Evolutionary conservation across 2,329 filamentous ascomycete species (phyloP).

Genomic region (Keithomyces neogunnii): DNA sequence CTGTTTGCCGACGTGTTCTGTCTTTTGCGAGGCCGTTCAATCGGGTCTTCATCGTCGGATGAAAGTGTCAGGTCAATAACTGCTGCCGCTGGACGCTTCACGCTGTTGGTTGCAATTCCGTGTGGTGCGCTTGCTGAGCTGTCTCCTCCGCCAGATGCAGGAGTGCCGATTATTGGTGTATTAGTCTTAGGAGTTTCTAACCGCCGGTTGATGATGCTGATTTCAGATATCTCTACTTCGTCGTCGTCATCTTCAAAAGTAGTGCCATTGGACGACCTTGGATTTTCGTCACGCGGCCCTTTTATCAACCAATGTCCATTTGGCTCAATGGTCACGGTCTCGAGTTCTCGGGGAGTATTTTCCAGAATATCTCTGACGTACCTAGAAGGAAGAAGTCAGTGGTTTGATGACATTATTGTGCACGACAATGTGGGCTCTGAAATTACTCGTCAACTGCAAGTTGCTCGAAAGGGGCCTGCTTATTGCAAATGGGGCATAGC

Average conservation of each 20-base stretch:
- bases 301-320: conserved; percentile 64
- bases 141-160: conserved; percentile 27
- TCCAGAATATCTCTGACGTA: conserved; percentile 83
- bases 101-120: conserved; percentile 25
- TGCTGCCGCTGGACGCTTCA: conserved; percentile 41
- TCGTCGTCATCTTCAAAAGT: conserved; percentile 34
- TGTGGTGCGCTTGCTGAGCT: conserved; percentile 27
- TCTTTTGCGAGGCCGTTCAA: conserved; percentile 39
- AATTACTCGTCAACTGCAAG: conserved; percentile 80
- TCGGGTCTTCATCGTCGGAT: conserved; percentile 42
- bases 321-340: conserved; percentile 86
- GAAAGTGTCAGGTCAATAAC: conserved; percentile 54
- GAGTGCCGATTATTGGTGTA: conserved; percentile 28
- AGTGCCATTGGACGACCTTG: conserved; percentile 18
- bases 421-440: neutral
- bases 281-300: conserved; percentile 21
- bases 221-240: conserved; percentile 39
- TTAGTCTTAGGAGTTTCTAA: conserved; percentile 28
- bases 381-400: conserved; percentile 28
- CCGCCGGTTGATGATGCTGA: conserved; percentile 26
- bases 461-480: conserved; percentile 68
- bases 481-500: conserved; percentile 92
- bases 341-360: conserved; percentile 59
- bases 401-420: neutral
- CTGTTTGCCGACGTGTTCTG: conserved; percentile 24